Evolutionary conservation across 345 rosid genomes (phyloP), one percentile per base, ranked within the genome.

Genomic region (Schrenkiella parvula): DNA sequence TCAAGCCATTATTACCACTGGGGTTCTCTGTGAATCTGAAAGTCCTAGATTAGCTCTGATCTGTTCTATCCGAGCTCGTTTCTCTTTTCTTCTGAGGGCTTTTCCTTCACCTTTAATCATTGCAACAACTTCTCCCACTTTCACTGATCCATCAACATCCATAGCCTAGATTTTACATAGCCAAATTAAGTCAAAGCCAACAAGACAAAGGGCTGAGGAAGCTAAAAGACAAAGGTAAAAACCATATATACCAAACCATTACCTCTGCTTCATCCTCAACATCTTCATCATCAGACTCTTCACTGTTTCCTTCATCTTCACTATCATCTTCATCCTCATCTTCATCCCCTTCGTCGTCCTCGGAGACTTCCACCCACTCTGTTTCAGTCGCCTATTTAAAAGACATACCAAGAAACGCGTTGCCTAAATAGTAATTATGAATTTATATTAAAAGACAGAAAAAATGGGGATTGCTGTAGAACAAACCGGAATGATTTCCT

Each of bases 1-100:
- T 3, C 25, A 55, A 55, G 23, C 3, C 12, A 17, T 9, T 31
- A 9, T 55, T 88, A 93, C 97, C 89, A 60, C 53, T 38, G 98
- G 97, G 57, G 98, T 93, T 85, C 97, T 89, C 66, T 93, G 97
- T 59, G 91, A 84, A 88, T 93, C 97, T 41, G 97, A 91, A 38
- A 93, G 97, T 72, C 98, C 97, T 53, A 93, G 89, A 74, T 84
- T 91, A 74, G 90, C 97, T 82, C 98, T 82, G 64, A 93, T 89
- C 83, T 91, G 96, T 82, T 89, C 96, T 71, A 93, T 91, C 79
- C 98, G 88, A 53, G 91, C 84, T 59, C 97, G 81, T 70, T 90
- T 93, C 79, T 93, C 97, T 79, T 93, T 93, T 84, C 98, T 87
- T 39, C 92, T 71, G 17, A 93, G 86, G 54, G 54, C 73, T 76